Percentiles rank a stretch among this genome's conserved stretches.
Evolutionary conservation across 495 filamentous ascomycete species (phyloP).

Genomic region (Endocarpon pusillum): DNA sequence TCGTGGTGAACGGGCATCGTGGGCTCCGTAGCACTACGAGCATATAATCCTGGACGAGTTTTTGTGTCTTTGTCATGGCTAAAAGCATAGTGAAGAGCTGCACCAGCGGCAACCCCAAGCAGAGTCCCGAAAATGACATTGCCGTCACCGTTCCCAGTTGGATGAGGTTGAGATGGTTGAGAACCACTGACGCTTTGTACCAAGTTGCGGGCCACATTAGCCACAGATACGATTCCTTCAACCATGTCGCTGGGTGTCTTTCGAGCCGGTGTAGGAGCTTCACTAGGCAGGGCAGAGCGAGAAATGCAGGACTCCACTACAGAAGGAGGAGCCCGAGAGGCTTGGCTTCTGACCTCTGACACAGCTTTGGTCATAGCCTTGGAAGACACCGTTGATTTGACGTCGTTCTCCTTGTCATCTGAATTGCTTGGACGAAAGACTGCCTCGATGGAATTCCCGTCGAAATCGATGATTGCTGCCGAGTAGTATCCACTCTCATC

Average conservation of each 20-base stretch:
- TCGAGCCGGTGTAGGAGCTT: not conserved
- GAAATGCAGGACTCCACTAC: not conserved
- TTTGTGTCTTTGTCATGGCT: constrained; percentile 32
- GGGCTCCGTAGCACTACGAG: constrained; percentile 12
- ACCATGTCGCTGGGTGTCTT: constrained; percentile 14
- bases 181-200: constrained; percentile 12
- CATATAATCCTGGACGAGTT: constrained; percentile 9
- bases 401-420: constrained; percentile 14
- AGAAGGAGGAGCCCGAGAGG: constrained; percentile 15
- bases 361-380: constrained; percentile 18
- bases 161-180: constrained; percentile 17
- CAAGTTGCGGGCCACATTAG: constrained; percentile 12
- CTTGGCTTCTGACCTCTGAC: constrained; percentile 16
- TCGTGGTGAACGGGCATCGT: constrained; percentile 14
- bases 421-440: constrained; percentile 27
- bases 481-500: constrained; percentile 38
- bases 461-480: constrained; percentile 41
- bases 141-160: constrained; percentile 23
- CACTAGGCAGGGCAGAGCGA: not conserved
- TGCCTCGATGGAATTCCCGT: constrained; percentile 44
- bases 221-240: constrained; percentile 17
- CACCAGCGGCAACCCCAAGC: constrained; percentile 60
- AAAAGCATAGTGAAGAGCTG: constrained; percentile 58
- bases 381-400: constrained; percentile 20
- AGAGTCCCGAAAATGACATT: constrained; percentile 50